Evolutionary conservation across 176 grass and related monocot genomes (phyloP).

Genomic region (Aegilops bicornis): DNA sequence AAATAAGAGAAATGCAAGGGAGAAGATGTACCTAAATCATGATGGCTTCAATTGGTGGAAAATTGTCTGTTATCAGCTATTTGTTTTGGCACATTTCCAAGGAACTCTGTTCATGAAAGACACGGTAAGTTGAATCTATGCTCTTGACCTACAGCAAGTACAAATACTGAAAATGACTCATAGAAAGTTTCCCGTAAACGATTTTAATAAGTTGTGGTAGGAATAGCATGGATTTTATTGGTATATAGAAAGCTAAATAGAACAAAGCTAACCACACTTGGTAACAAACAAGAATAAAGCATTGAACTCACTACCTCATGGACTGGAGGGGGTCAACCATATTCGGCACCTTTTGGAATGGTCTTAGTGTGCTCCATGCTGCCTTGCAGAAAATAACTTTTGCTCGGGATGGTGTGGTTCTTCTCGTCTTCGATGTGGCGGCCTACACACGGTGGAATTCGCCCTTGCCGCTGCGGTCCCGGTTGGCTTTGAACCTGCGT

Average conservation of each 20-base stretch:
- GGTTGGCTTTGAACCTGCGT: no score
- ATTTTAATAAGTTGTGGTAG: not conserved
- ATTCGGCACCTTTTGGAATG: not conserved
- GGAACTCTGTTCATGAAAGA: constrained; percentile 29
- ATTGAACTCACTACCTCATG: constrained; percentile 56
- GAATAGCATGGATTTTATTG: not conserved
- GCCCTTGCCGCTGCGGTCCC: no score
- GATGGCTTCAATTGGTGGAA: constrained; percentile 24
- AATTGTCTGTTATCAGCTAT: no score
- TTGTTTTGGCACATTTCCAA: not conserved
- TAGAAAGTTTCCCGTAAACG: not conserved
- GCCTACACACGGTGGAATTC: no score
- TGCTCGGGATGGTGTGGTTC: no score
- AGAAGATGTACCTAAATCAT: no score
- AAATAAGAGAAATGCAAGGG: no score
- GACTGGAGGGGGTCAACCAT: constrained; percentile 55
- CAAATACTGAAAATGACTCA: constrained; percentile 23
- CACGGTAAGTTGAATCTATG: constrained; percentile 60
- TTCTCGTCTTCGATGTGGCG: no score
- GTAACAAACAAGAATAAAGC: not conserved
- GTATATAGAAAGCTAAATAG: not conserved
- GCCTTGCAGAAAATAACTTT: no score
- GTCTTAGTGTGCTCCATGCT: no score
- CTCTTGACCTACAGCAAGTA: constrained; percentile 44
- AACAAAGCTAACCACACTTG: not conserved